Base-by-base conservation (phyloP, 73 alveolate species). In the Paramecium caudatum region DNA sequence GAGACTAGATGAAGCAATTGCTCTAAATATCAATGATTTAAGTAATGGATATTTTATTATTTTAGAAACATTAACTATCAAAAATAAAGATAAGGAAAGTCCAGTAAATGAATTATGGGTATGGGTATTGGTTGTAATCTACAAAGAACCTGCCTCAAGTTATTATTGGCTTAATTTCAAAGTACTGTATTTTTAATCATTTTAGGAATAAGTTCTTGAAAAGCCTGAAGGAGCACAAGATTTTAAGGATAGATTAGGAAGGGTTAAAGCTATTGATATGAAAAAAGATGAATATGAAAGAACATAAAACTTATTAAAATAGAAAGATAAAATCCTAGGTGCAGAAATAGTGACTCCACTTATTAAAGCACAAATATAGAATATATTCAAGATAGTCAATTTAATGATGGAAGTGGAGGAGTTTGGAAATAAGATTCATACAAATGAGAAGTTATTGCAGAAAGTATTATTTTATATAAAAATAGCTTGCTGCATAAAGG, bases 151-250 rank as follows among this genome's bases (percentile, higher is more conserved):
- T 21, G 88, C 88, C 43, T 27, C 55, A 19, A 74, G 68, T 45
- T 74, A 74, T 45, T 74, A 74, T 45, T 74, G 88, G 88, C 36
- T 41, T 41, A 74, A 74, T 45, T 74, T 74, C 47, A 74, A 74
- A 45, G 88, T 74, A 74, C 7, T 36, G 25, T 69, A 74, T 74
- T 12, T n/a, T 15, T 21, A 39, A 27, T 74, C 13, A 36, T 19
- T 74, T 4, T 1, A 74, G 88, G 88, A 74, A 74, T 74, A 74
- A 74, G 88, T 74, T 2, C 10, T 74, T 74, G 88, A 74, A 4
- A 74, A 45, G 27, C 46, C 62, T 74, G 68, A 74, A 74, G 88
- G 69, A 16, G 25, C 34, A 25, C 17, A 74, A 37, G 88, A 74
- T 23, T 41, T 74, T 25, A 74, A 74, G 6, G 68, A 74, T 10